A percentile compares a stretch with the other conserved stretches of the same genome.
phyloP scores from a whole-genome alignment of 768 basidiomycete species.

The Clitopilus passeckerianus region DNA sequence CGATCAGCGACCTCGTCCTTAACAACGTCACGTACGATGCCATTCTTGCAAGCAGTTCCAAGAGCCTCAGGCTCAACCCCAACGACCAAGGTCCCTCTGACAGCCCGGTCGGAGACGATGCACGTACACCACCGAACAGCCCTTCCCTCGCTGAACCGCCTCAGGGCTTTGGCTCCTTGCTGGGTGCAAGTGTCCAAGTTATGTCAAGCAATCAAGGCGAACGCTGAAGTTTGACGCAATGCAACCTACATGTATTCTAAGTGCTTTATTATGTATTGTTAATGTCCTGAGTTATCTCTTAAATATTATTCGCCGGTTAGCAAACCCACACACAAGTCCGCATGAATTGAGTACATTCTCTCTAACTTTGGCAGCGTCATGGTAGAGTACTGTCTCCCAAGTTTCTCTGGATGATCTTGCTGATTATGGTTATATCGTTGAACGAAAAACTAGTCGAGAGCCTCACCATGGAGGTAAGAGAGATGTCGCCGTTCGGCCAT shows the following conservation, averaged over 20 bases:
- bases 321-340: too few relatives aligned
- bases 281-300: neutral
- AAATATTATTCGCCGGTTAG: too few relatives aligned
- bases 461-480: too few relatives aligned
- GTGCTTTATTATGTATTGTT: neutral
- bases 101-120: constrained; percentile 4
- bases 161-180: constrained; percentile 7
- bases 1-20: constrained; percentile 13
- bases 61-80: constrained; percentile 5
- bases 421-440: too few relatives aligned
- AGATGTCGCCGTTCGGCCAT: too few relatives aligned
- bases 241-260: neutral
- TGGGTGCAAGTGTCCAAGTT: constrained; percentile 5
- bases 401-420: too few relatives aligned
- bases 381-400: too few relatives aligned
- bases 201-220: neutral
- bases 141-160: constrained; percentile 2
- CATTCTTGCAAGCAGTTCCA: constrained; percentile 15
- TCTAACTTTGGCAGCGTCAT: too few relatives aligned
- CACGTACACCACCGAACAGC: constrained; percentile 15
- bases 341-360: too few relatives aligned
- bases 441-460: too few relatives aligned
- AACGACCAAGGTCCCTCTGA: neutral
- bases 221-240: neutral
- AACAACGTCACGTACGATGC: constrained; percentile 18